A percentile compares a stretch with the other conserved stretches of the same genome.
These are phyloP conservation scores for Rhizopus arrhizus DNA, from an alignment of 371 early-diverging fungal genomes.

Conservation along the genomic window DNA sequence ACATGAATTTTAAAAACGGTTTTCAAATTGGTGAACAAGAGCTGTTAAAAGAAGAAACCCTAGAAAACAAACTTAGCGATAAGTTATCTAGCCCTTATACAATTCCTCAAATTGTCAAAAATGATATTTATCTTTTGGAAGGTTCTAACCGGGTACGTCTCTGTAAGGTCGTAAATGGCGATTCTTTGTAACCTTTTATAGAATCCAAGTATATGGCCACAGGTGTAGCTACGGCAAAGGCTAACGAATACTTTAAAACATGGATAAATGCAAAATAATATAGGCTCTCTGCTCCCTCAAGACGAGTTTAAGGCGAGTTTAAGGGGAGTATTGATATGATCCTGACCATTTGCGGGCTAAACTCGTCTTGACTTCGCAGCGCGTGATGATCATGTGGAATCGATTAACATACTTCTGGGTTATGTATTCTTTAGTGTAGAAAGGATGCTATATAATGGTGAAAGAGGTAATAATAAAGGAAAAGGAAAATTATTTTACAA, in stretches of 20 bases:
- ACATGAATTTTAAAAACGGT: not conserved
- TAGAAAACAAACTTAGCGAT: constrained; percentile 4
- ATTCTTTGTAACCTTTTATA: not conserved
- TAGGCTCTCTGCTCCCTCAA: not conserved
- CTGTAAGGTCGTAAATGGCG: not conserved
- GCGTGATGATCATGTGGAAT: too few relatives aligned
- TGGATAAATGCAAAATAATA: not conserved
- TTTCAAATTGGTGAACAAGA: constrained; percentile 23
- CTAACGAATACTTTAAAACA: not conserved
- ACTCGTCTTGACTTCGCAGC: too few relatives aligned
- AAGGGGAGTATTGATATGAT: not conserved
- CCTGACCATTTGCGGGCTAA: too few relatives aligned
- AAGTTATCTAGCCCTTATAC: constrained; percentile 17
- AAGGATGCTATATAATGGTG: too few relatives aligned
- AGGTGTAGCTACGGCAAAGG: not conserved
- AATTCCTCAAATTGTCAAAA: not conserved
- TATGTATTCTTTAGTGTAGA: too few relatives aligned
- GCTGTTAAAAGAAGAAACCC: constrained; percentile 7
- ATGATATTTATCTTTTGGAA: constrained; percentile 5
- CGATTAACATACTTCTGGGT: too few relatives aligned
- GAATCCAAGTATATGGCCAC: not conserved
- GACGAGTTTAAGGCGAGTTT: not conserved
- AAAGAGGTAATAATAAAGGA: too few relatives aligned
- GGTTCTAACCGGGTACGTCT: not conserved
- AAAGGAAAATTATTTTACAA: too few relatives aligned